Percentiles rank a stretch among this genome's conserved stretches.
Conservation (phyloP, 2,329 filamentous ascomycete genomes). For the Hypocreales sp. region DNA sequence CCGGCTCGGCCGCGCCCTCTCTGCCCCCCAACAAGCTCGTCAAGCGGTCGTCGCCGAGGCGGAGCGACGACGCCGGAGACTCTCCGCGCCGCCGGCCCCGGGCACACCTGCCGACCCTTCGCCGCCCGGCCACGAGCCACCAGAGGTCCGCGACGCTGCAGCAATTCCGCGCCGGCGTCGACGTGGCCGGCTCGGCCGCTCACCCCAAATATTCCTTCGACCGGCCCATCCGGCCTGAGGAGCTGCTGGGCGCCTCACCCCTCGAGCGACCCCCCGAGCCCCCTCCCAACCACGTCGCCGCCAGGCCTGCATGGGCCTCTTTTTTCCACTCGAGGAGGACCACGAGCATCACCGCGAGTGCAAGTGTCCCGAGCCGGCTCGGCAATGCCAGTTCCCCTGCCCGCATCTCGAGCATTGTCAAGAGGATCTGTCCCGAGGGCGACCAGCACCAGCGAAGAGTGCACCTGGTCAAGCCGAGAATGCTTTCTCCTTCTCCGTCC, state of each 20-base stretch:
- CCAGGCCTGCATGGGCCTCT: slow-evolving; percentile 29
- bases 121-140: slow-evolving; percentile 64
- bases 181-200: slow-evolving; percentile 9
- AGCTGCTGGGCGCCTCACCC: slow-evolving; percentile 12
- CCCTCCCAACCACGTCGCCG: neutral
- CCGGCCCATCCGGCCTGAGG: slow-evolving; percentile 14
- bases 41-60: slow-evolving; percentile 50
- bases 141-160: slow-evolving; percentile 59
- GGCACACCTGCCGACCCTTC: slow-evolving; percentile 49
- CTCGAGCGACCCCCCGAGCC: slow-evolving; percentile 6
- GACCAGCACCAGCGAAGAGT: slow-evolving; percentile 10
- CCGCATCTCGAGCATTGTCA: slow-evolving; percentile 8
- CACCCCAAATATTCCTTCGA: slow-evolving; percentile 19
- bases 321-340: slow-evolving; percentile 35
- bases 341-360: slow-evolving; percentile 9
- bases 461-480: slow-evolving; percentile 20
- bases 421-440: slow-evolving; percentile 12
- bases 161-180: slow-evolving; percentile 23
- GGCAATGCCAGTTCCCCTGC: slow-evolving; percentile 12
- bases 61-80: slow-evolving; percentile 24
- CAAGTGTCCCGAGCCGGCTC: slow-evolving; percentile 8
- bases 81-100: slow-evolving; percentile 32
- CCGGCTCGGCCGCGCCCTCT: slow-evolving; percentile 21
- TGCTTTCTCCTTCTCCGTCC: slow-evolving; percentile 17
- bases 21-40: slow-evolving; percentile 61